Percentiles rank a stretch among this genome's conserved stretches.
Conservation (phyloP, 768 basidiomycete genomes). For the Nidula microcarpa region DNA sequence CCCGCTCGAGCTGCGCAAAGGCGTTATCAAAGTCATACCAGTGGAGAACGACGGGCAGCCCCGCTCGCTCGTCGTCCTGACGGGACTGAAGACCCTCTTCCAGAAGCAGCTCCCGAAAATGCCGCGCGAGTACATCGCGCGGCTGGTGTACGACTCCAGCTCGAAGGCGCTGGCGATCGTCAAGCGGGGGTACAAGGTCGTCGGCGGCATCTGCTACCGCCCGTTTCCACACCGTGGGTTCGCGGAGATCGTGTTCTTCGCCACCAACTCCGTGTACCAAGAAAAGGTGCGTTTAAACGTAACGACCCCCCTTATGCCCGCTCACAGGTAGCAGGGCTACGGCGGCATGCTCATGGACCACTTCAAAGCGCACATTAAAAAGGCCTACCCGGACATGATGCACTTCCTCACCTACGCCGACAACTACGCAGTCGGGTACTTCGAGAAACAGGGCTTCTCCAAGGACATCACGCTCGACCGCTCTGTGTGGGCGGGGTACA, state of each 20-base stretch:
- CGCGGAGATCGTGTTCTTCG: constrained; percentile 98
- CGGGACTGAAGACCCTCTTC: constrained; percentile 95
- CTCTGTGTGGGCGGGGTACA: constrained; percentile 95
- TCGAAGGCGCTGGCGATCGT: constrained; percentile 94
- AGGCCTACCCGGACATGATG: constrained; percentile 82
- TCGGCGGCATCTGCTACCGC: constrained; percentile 95
- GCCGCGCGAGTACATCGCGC: constrained; percentile 97
- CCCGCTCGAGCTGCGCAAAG: constrained; percentile 72
- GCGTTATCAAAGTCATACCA: constrained; percentile 78
- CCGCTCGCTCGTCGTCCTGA: constrained; percentile 79
- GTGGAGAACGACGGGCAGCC: constrained; percentile 81
- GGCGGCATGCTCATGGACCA: constrained; percentile 99
- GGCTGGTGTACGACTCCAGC: constrained; percentile 89
- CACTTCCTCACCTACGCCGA: constrained; percentile 98
- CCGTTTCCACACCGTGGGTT: constrained; percentile 94
- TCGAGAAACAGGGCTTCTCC: constrained; percentile 98
- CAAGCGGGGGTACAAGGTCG: constrained; percentile 92
- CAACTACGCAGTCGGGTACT: constrained; percentile 98
- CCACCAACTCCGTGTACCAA: constrained; percentile 94
- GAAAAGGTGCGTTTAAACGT: constrained; percentile 70
- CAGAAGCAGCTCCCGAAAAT: constrained; percentile 98
- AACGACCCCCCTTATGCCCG: not conserved
- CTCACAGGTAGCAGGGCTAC: constrained; percentile 65
- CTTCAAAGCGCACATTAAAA: constrained; percentile 89
- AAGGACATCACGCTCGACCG: constrained; percentile 95